phyloP scores from a whole-genome alignment of 495 filamentous ascomycete genomes.

The Bacidia gigantensis region DNA sequence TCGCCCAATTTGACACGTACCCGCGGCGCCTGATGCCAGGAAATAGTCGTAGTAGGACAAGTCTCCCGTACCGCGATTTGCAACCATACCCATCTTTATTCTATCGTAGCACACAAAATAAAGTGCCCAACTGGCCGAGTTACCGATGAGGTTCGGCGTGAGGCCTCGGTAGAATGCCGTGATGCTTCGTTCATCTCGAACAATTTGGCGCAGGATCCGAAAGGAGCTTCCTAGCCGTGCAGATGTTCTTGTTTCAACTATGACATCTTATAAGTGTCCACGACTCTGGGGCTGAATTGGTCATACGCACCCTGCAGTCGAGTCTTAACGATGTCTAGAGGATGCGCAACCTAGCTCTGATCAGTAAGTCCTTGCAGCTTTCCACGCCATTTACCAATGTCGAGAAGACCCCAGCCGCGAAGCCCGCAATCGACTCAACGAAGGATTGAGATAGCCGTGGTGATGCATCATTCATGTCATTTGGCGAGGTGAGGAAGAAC shows the following conservation, averaged over 20 bases:
- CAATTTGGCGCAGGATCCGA: constrained; percentile 41
- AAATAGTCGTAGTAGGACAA: constrained; percentile 73
- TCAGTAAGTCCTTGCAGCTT: background rate
- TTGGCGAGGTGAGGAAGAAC: no score
- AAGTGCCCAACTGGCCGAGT: constrained; percentile 77
- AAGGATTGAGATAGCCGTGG: constrained; percentile 55
- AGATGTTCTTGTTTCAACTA: constrained; percentile 32
- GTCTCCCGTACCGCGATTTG: constrained; percentile 5
- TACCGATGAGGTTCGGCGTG: constrained; percentile 80
- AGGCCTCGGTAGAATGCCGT: constrained; percentile 76
- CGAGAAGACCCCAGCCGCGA: constrained; percentile 73
- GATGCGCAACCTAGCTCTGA: constrained; percentile 43
- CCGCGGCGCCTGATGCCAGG: constrained; percentile 61
- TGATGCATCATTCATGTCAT: constrained; percentile 18
- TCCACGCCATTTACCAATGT: constrained; percentile 31
- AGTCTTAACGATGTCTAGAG: constrained; percentile 90
- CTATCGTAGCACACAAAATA: constrained; percentile 70
- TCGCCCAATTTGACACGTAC: constrained; percentile 23
- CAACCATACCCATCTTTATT: constrained; percentile 35
- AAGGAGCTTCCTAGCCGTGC: constrained; percentile 39
- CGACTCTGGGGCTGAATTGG: no score
- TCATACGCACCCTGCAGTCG: constrained; percentile 67
- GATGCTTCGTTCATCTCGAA: constrained; percentile 42
- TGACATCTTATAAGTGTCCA: background rate
- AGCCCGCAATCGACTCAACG: constrained; percentile 81